A percentile compares a stretch with the other conserved stretches of the same genome.
These are phyloP conservation scores for Suhomyces panamericanus DNA, from an alignment of 1,139 yeast species.

Conservation along the genomic window DNA sequence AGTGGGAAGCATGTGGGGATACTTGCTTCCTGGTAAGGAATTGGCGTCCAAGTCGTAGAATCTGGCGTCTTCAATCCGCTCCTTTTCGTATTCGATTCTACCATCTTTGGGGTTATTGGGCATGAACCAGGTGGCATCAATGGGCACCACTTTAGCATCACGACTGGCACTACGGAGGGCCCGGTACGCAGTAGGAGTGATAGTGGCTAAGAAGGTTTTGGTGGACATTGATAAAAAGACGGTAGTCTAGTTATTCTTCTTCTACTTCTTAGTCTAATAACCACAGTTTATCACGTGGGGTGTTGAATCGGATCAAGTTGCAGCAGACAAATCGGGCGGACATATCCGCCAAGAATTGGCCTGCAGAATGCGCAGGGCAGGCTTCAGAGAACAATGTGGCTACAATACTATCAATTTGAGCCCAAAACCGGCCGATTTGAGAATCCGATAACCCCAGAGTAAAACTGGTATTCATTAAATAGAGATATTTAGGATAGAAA, in stretches of 20 bases:
- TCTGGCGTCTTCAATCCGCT: slow-evolving; percentile 65
- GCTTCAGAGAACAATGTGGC: too few species aligned
- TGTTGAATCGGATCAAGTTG: not conserved
- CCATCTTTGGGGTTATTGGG: slow-evolving; percentile 71
- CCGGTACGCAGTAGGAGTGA: slow-evolving; percentile 25
- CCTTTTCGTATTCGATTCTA: slow-evolving; percentile 52
- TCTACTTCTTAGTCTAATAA: not conserved
- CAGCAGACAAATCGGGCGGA: too few species aligned
- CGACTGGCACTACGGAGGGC: slow-evolving; percentile 20
- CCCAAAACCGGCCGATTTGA: too few species aligned
- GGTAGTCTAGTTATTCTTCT: not conserved
- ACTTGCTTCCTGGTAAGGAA: slow-evolving; percentile 56
- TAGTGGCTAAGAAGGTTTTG: slow-evolving; percentile 11
- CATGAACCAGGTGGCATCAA: slow-evolving; percentile 93
- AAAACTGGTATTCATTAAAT: too few species aligned
- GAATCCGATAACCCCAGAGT: too few species aligned
- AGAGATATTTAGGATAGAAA: too few species aligned
- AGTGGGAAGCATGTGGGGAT: slow-evolving; percentile 89
- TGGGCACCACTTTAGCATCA: slow-evolving; percentile 52
- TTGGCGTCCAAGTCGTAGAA: slow-evolving; percentile 80
- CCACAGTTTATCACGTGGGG: slow-evolving; percentile 5
- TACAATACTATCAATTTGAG: too few species aligned
- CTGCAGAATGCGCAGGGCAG: not conserved
- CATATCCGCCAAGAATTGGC: not conserved
- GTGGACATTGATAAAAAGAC: slow-evolving; percentile 5